Evolutionary conservation across 2,329 filamentous ascomycete species (phyloP).

Genomic region (Colletotrichum plurivorum): DNA sequence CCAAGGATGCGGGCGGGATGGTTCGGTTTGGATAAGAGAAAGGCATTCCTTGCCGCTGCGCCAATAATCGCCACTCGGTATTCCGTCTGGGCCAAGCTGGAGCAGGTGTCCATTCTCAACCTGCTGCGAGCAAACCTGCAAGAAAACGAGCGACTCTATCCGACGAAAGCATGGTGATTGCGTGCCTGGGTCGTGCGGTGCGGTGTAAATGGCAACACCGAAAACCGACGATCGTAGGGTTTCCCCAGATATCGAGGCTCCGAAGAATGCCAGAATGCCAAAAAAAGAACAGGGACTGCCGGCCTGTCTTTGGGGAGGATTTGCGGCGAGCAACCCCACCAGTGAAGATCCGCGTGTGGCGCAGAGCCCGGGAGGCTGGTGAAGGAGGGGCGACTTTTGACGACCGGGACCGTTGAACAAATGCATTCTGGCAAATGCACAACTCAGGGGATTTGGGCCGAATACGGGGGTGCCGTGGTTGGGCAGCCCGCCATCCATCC

Average conservation of each 20-base stretch:
- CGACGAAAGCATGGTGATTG: neutral
- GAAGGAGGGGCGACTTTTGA: neutral
- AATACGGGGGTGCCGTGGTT: constrained; percentile 34
- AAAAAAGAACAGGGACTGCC: constrained; percentile 42
- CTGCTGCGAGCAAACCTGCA: neutral
- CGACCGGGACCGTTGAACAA: neutral
- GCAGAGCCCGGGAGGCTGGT: constrained; percentile 35
- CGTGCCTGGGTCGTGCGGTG: neutral
- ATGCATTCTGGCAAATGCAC: constrained; percentile 21
- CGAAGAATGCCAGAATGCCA: constrained; percentile 17
- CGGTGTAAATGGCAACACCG: constrained; percentile 2
- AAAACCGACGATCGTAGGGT: constrained; percentile 19
- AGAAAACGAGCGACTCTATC: constrained; percentile 1
- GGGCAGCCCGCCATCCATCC: constrained; percentile 21
- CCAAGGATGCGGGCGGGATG: constrained; percentile 7
- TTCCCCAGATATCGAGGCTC: constrained; percentile 39
- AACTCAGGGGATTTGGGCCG: constrained; percentile 25
- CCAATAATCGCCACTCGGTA: constrained; percentile 33
- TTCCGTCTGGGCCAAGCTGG: neutral
- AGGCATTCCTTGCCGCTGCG: constrained; percentile 8
- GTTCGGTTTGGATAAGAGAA: constrained; percentile 17
- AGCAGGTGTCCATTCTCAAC: neutral
- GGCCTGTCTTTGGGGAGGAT: constrained; percentile 18
- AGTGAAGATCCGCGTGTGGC: constrained; percentile 39
- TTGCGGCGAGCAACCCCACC: constrained; percentile 29